phyloP scores from a whole-genome alignment of 768 basidiomycete genomes.

The Leccinum disarticulatum region DNA sequence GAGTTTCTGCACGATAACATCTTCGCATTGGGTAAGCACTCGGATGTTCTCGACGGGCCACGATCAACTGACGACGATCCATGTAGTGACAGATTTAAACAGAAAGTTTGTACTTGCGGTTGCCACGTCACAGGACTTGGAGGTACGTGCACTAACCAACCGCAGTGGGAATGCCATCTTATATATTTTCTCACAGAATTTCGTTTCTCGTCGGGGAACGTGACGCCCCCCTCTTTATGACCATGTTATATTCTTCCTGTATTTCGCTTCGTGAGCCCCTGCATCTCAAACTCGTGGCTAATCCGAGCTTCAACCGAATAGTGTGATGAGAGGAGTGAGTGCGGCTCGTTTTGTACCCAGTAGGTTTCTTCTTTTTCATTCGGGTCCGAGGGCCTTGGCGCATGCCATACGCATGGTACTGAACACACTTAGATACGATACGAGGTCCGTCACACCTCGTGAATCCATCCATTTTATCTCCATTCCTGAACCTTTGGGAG shows the following conservation, averaged over 20 bases:
- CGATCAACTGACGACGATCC: conserved; percentile 1
- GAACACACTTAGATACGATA: background rate
- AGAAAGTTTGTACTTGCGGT: conserved; percentile 84
- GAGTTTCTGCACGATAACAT: conserved; percentile 69
- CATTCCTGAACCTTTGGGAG: background rate
- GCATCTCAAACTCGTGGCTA: background rate
- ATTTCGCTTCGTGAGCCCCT: background rate
- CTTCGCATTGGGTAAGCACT: conserved; percentile 67
- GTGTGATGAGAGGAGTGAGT: background rate
- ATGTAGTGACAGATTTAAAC: conserved; percentile 73
- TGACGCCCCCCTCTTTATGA: conserved; percentile 8
- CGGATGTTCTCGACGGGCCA: background rate
- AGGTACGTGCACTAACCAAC: conserved; percentile 27
- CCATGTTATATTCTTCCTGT: background rate
- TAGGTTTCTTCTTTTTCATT: background rate
- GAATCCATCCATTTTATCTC: background rate
- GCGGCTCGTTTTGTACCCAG: background rate
- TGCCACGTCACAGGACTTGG: conserved; percentile 74
- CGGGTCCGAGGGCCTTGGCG: background rate
- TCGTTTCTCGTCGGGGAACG: conserved; percentile 30
- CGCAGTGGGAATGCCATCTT: background rate
- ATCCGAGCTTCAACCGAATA: background rate
- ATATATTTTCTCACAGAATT: conserved; percentile 19
- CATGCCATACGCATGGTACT: background rate
- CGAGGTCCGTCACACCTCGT: background rate